Conservation (phyloP, 2,329 filamentous ascomycete species). For the Claviceps sp. region DNA sequence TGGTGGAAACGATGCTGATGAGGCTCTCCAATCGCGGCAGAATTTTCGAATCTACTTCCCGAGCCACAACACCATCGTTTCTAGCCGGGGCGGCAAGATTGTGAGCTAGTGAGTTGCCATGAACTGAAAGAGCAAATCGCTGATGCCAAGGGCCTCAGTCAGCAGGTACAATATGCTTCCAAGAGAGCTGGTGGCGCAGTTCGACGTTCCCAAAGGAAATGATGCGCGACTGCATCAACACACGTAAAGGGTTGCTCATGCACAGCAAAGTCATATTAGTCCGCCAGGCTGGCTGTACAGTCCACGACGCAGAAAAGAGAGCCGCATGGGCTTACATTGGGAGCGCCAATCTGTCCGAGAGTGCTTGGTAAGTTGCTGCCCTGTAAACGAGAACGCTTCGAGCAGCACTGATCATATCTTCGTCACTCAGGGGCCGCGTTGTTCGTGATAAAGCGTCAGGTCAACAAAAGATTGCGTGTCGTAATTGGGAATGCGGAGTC, state of each 20-base stretch:
- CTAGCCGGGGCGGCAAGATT: conserved; percentile 47
- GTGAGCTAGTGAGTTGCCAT: conserved; percentile 1
- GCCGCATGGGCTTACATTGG: conserved; percentile 72
- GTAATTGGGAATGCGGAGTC: conserved; percentile 95
- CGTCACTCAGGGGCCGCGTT: conserved; percentile 57
- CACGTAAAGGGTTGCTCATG: conserved; percentile 59
- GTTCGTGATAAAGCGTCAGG: conserved; percentile 55
- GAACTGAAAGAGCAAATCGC: neutral
- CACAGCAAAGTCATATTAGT: conserved; percentile 70
- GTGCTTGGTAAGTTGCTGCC: conserved; percentile 58
- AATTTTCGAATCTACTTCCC: conserved; percentile 71
- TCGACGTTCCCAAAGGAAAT: conserved; percentile 56
- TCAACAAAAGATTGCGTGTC: conserved; percentile 62
- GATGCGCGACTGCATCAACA: conserved; percentile 64
- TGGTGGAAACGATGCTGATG: neutral
- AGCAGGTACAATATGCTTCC: conserved; percentile 75
- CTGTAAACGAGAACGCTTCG: neutral
- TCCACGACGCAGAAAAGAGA: neutral
- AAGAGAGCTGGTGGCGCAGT: conserved; percentile 57
- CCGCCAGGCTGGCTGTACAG: conserved; percentile 11
- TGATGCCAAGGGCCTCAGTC: conserved; percentile 27
- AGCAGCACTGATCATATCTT: conserved; percentile 1
- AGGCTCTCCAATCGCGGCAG: conserved; percentile 16
- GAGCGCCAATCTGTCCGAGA: conserved; percentile 84
- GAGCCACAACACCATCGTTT: conserved; percentile 51